Conservation (phyloP, 352 stramenopile genomes). For the Globisporangium abappressorium region DNA sequence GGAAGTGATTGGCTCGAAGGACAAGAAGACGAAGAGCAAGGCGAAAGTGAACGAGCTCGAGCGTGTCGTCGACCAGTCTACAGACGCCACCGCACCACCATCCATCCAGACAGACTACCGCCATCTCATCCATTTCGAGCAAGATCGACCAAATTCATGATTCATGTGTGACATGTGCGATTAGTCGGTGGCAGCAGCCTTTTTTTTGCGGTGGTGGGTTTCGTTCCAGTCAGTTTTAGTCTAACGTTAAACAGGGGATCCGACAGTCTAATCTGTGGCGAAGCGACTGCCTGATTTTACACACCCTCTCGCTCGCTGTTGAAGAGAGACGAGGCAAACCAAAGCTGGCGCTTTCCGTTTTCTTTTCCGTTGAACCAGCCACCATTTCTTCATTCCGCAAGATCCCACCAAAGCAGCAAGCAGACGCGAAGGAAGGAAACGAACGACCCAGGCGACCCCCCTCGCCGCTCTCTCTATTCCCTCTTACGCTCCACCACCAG, state of each 20-base stretch:
- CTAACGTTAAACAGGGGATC: not conserved
- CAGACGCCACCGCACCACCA: not conserved
- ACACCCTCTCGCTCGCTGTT: not conserved
- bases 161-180: constrained; percentile 4
- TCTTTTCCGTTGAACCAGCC: not conserved
- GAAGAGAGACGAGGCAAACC: constrained; percentile 2
- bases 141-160: not conserved
- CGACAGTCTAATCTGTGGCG: not conserved
- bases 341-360: constrained; percentile 1
- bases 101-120: not conserved
- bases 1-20: too few relatives aligned
- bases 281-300: not conserved
- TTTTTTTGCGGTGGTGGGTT: constrained; percentile 4
- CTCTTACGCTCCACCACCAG: not conserved
- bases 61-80: not conserved
- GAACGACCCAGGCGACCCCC: not conserved
- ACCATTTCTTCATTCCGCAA: constrained; percentile 4
- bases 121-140: not conserved
- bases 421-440: not conserved
- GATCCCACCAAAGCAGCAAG: constrained; percentile 2
- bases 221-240: not conserved
- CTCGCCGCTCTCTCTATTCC: not conserved
- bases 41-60: not conserved
- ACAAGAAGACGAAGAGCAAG: not conserved
- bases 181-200: constrained; percentile 2